Evolutionary conservation across 176 grass and related monocot species (phyloP).

Genomic region (Miscanthus lutarioriparius): DNA sequence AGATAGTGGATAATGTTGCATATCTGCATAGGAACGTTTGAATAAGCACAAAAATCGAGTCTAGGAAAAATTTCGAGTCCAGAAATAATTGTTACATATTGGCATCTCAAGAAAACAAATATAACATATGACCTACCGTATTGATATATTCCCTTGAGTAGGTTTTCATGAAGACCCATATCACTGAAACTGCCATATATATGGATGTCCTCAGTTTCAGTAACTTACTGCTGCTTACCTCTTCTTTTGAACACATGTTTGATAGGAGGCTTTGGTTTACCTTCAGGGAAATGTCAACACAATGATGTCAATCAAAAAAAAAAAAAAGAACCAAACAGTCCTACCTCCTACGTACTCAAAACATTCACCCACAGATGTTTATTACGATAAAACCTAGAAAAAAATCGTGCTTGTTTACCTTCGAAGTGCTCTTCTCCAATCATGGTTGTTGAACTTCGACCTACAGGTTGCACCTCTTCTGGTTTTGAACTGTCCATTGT

Average conservation of each 20-base stretch:
- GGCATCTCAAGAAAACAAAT: not conserved
- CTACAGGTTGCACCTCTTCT: not conserved
- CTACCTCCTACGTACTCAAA: not conserved
- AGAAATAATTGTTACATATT: not conserved
- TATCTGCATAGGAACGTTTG: not conserved
- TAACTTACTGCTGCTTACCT: conserved; percentile 11
- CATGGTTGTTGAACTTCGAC: not conserved
- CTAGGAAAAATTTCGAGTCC: not conserved
- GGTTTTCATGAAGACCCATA: conserved; percentile 66
- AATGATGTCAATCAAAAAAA: conserved; percentile 1
- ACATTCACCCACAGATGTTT: not conserved
- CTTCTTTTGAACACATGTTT: conserved; percentile 33
- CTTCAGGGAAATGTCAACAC: conserved; percentile 17
- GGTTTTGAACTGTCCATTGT: conserved; percentile 2
- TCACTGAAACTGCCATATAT: conserved; percentile 61
- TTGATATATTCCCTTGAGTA: conserved; percentile 72
- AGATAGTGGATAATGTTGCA: too few relatives aligned
- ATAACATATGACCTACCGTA: conserved; percentile 43
- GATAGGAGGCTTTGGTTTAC: conserved; percentile 20
- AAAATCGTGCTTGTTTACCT: not conserved
- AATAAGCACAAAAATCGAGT: not conserved
- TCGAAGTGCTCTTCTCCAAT: not conserved
- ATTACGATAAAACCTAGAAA: not conserved
- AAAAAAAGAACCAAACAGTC: not conserved
- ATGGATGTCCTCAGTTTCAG: conserved; percentile 24